Percentiles rank a stretch among this genome's conserved stretches.
phyloP scores from a whole-genome alignment of 192 early-diverging fungal species.

The Phlyctochytrium arcticum region DNA sequence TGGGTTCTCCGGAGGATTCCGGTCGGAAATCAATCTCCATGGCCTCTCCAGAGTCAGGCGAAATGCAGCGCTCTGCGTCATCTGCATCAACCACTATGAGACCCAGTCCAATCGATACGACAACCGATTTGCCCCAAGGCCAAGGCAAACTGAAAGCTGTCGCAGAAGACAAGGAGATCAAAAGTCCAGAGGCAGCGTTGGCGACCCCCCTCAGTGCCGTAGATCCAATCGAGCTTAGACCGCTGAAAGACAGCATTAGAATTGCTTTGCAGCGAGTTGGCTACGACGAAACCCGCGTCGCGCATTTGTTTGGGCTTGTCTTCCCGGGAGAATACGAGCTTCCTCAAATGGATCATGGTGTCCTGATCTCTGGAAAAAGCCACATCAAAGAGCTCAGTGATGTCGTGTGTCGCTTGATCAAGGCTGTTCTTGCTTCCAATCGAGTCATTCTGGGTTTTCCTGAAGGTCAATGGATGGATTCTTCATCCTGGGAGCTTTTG shows the following conservation, averaged over 20 bases:
- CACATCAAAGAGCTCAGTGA: slow-evolving; percentile 40
- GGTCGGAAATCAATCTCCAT: not conserved
- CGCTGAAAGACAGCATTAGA: slow-evolving; percentile 26
- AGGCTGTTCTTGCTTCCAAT: slow-evolving; percentile 26
- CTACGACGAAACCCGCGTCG: slow-evolving; percentile 9
- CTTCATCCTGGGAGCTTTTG: slow-evolving; percentile 42
- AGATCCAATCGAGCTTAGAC: not conserved
- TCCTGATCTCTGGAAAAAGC: not conserved
- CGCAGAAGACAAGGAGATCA: not conserved
- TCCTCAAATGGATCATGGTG: not conserved
- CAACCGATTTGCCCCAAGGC: too few relatives aligned
- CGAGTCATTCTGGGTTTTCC: slow-evolving; percentile 36
- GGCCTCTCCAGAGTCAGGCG: not conserved
- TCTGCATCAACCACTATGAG: not conserved
- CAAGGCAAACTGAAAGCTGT: not conserved
- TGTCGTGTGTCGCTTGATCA: slow-evolving; percentile 30
- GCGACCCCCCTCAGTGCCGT: not conserved
- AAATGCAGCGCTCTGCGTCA: not conserved
- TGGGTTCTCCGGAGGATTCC: not conserved
- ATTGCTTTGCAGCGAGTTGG: slow-evolving; percentile 12
- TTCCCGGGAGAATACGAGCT: slow-evolving; percentile 30
- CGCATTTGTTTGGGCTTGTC: slow-evolving; percentile 30
- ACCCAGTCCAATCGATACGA: not conserved
- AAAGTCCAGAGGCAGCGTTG: too few relatives aligned
- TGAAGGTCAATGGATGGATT: slow-evolving; percentile 49